These are phyloP conservation scores for Epichloe sibirici DNA, from an alignment of 2,329 filamentous ascomycete genomes.

Conservation along the genomic window DNA sequence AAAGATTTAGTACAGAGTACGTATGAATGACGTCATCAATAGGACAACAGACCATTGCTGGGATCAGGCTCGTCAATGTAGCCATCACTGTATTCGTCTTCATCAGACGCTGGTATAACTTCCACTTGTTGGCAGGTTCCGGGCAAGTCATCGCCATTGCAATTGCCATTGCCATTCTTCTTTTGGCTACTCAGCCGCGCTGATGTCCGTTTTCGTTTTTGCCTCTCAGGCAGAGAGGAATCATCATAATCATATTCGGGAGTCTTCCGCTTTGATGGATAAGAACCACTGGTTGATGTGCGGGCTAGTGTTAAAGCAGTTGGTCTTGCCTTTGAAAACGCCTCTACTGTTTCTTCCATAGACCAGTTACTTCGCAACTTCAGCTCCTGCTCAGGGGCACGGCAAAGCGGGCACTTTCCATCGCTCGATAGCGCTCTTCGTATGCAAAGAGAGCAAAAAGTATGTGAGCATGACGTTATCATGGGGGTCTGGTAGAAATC, in stretches of 20 bases:
- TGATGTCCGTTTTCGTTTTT: constrained; percentile 42
- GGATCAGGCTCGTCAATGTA: constrained; percentile 19
- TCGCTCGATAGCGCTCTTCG: constrained; percentile 71
- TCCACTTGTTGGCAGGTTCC: neutral
- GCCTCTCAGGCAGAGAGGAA: constrained; percentile 15
- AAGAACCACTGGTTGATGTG: constrained; percentile 9
- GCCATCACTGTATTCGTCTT: constrained; percentile 13
- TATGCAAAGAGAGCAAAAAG: constrained; percentile 94
- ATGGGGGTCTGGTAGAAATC: constrained; percentile 93
- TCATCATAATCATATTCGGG: constrained; percentile 20
- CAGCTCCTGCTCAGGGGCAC: constrained; percentile 65
- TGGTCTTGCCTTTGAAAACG: constrained; percentile 56
- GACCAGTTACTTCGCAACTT: constrained; percentile 77
- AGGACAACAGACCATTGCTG: constrained; percentile 14
- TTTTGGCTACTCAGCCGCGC: constrained; percentile 33
- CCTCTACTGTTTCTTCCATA: constrained; percentile 71
- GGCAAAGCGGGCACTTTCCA: constrained; percentile 79
- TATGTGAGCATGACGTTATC: constrained; percentile 88
- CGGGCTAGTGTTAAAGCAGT: constrained; percentile 53
- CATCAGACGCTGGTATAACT: neutral
- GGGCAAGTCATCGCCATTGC: constrained; percentile 3
- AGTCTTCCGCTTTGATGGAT: constrained; percentile 40
- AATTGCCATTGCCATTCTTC: constrained; percentile 19
- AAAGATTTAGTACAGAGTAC: neutral
- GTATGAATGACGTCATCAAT: neutral